Evolutionary conservation across 1,284 basidiomycete genomes (phyloP).

Genomic region (Apiotrichum gracile): DNA sequence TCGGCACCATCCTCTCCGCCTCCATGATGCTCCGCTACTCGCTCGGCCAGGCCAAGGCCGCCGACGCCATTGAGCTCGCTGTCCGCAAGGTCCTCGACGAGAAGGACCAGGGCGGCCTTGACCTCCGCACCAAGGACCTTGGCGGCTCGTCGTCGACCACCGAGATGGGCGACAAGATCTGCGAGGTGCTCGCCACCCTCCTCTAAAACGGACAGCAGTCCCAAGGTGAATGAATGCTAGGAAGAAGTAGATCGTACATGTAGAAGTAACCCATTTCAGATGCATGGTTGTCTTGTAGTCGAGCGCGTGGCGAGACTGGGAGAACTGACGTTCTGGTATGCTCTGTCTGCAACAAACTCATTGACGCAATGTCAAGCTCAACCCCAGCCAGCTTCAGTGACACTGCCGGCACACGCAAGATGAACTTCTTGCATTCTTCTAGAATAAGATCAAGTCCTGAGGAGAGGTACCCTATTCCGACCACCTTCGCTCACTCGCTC

Average conservation of each 20-base stretch:
- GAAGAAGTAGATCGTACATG: too few species aligned
- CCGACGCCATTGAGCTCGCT: constrained; percentile 69
- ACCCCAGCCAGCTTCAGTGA: too few species aligned
- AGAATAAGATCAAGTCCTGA: too few species aligned
- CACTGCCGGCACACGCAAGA: too few species aligned
- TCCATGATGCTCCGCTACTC: constrained; percentile 77
- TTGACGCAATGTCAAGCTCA: too few species aligned
- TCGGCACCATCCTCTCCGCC: constrained; percentile 89
- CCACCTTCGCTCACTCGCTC: too few species aligned
- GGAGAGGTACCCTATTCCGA: too few species aligned
- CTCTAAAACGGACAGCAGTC: constrained; percentile 43
- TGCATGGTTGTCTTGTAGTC: background rate
- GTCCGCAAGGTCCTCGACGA: constrained; percentile 84
- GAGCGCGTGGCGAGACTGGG: too few species aligned
- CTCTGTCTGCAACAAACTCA: too few species aligned
- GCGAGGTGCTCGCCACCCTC: constrained; percentile 65
- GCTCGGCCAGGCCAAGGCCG: constrained; percentile 6
- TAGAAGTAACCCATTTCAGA: too few species aligned
- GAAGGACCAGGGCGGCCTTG: constrained; percentile 64
- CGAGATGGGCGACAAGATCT: constrained; percentile 78
- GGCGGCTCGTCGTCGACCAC: constrained; percentile 70
- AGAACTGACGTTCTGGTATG: too few species aligned
- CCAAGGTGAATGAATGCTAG: background rate
- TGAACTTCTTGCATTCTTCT: too few species aligned
- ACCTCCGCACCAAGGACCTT: constrained; percentile 79